phyloP scores from a whole-genome alignment of 2,329 filamentous ascomycete species.

The Elsinoe ampelina region DNA sequence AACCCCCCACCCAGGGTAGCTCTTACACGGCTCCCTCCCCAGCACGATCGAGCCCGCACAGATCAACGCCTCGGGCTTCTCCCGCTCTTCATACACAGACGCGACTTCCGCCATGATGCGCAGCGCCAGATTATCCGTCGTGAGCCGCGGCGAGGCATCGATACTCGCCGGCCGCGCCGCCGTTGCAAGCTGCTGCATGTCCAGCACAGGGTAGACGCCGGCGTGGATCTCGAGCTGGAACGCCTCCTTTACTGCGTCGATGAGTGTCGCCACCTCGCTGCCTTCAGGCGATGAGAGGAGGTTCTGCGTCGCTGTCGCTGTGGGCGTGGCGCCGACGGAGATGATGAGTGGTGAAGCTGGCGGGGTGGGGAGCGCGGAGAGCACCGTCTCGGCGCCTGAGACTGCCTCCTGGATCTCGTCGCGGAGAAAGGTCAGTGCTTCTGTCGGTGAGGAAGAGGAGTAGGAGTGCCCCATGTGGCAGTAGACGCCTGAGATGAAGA shows the following conservation, averaged over 20 bases:
- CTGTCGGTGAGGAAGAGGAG: slow-evolving; percentile 41
- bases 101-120: slow-evolving; percentile 64
- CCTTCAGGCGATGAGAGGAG: slow-evolving; percentile 33
- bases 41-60: slow-evolving; percentile 61
- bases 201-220: slow-evolving; percentile 65
- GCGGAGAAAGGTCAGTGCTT: slow-evolving; percentile 51
- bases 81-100: slow-evolving; percentile 55
- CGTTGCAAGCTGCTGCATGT: slow-evolving; percentile 70
- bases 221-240: slow-evolving; percentile 59
- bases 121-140: slow-evolving; percentile 52
- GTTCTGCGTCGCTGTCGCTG: slow-evolving; percentile 57
- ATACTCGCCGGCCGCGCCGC: slow-evolving; percentile 44
- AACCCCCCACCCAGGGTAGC: slow-evolving; percentile 63
- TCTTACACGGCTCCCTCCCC: slow-evolving; percentile 62
- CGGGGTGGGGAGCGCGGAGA: slow-evolving; percentile 22
- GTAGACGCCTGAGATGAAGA: slow-evolving; percentile 56
- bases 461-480: slow-evolving; percentile 68
- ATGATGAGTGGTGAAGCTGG: slow-evolving; percentile 39
- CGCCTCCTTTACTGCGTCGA: slow-evolving; percentile 29
- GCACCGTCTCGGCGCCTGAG: slow-evolving; percentile 32
- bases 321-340: slow-evolving; percentile 69
- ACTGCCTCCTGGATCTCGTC: slow-evolving; percentile 50
- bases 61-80: slow-evolving; percentile 55
- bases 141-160: slow-evolving; percentile 26
- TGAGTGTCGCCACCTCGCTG: slow-evolving; percentile 26